Evolutionary conservation across 345 rosid species (phyloP).

Genomic region (Microthlaspi erraticum): DNA sequence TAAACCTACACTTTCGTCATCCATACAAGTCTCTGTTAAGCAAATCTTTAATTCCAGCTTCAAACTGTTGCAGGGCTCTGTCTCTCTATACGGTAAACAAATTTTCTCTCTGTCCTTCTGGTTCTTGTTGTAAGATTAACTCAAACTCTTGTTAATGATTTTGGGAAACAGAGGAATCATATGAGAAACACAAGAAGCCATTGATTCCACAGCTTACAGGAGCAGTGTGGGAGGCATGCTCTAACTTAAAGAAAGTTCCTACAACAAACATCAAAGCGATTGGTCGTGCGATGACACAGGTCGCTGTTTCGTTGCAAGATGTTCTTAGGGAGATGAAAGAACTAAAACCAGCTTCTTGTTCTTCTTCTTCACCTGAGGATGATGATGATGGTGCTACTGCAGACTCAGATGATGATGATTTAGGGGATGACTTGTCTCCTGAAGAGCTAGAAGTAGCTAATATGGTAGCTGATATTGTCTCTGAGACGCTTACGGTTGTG

Average conservation of each 20-base stretch:
- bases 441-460: slow-evolving; percentile 74
- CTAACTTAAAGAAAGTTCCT: slow-evolving; percentile 72
- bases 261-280: slow-evolving; percentile 72
- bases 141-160: neutral
- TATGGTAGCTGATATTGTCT: slow-evolving; percentile 54
- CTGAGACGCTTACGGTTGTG: slow-evolving; percentile 52
- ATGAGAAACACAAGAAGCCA: slow-evolving; percentile 44
- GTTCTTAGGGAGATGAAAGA: slow-evolving; percentile 91
- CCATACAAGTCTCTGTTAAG: slow-evolving; percentile 58
- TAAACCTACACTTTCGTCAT: slow-evolving; percentile 73
- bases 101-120: neutral
- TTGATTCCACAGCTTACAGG: slow-evolving; percentile 67
- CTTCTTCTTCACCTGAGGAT: slow-evolving; percentile 32
- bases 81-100: slow-evolving; percentile 57
- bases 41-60: slow-evolving; percentile 77
- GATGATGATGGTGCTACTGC: slow-evolving; percentile 41
- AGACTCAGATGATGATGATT: slow-evolving; percentile 53
- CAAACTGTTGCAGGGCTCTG: slow-evolving; percentile 68
- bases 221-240: slow-evolving; percentile 82
- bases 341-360: slow-evolving; percentile 56
- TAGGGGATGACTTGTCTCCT: slow-evolving; percentile 67
- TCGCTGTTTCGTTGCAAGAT: slow-evolving; percentile 78
- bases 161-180: slow-evolving; percentile 48
- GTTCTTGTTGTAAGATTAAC: neutral
- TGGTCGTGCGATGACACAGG: slow-evolving; percentile 74